Evolutionary conservation across 208 protist species (phyloP).

Genomic region (Trypanosoma melophagium): DNA sequence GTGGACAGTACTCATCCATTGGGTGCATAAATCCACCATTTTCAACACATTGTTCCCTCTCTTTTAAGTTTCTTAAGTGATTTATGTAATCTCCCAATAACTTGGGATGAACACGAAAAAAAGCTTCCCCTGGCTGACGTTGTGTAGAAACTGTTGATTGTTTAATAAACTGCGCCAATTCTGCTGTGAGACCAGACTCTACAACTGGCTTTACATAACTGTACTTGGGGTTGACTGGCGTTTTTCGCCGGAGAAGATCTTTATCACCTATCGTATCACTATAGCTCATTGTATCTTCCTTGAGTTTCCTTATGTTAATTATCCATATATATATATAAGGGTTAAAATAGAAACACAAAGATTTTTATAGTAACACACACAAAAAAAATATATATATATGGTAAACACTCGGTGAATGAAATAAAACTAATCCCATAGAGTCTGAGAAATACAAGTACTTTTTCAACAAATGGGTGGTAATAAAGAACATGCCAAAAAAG

Average conservation of each 20-base stretch:
- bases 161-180: constrained; percentile 65
- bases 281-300: constrained; percentile 43
- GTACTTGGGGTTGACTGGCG: constrained; percentile 55
- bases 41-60: constrained; percentile 21
- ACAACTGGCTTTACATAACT: constrained; percentile 69
- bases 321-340: no score
- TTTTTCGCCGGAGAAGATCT: constrained; percentile 55
- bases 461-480: no score
- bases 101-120: constrained; percentile 60
- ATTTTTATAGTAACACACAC: no score
- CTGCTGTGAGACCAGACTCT: constrained; percentile 77
- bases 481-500: no score
- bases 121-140: constrained; percentile 68
- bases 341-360: no score
- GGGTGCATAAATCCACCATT: constrained; percentile 81
- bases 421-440: no score
- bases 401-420: no score
- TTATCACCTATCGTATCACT: constrained; percentile 68
- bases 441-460: no score
- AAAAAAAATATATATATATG: no score
- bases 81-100: constrained; percentile 49
- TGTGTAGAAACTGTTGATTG: constrained; percentile 42
- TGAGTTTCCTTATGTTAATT: no score
- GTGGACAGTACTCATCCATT: constrained; percentile 79
- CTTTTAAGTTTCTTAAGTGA: constrained; percentile 22